Base-by-base conservation (phyloP, 495 filamentous ascomycete genomes). In the Neurospora sp. region DNA sequence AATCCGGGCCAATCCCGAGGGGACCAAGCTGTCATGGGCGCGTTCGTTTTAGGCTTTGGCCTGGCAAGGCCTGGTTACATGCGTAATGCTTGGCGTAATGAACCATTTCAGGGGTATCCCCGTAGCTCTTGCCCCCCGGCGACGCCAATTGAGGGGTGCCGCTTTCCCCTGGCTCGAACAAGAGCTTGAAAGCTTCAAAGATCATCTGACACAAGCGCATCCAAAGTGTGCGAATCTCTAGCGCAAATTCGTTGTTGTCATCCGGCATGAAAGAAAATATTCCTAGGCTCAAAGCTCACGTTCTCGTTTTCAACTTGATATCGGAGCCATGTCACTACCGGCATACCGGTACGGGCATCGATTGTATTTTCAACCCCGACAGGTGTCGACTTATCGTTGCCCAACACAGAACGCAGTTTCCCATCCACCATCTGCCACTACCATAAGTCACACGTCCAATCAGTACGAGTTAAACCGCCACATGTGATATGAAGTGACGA, bases 401-500 rank as follows among this genome's bases (percentile, higher is more conserved):
- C 20, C 11, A 53, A 10, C 46, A 14, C 46, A 53, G 20, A 53
- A 11, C 5, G 20, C 48, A 59, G 48, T 27, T 59, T 27, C 48
- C 48, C 53, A 61, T 61, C 27, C 53, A 66, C 53, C 7, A 66
- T 66, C 53, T 66, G 27, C 31, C 22, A 61, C 48, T 31, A 61
- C 53, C 27, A 69, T 31, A 39, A 72, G 72, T 77, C 74, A 75
- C 74, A 73, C 61, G 70, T 70, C 74, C 75, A 75, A 76, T 75
- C 74, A 70, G 69, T 72, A 69, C 53, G 48, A 48, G 35, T 41
- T 48, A 14, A 16, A 41, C 48, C 22, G 40, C 66, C 41, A 69
- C 75, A 77, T 77, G 75, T 77, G 75, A 77, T 74, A 14, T 37
- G 14, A 74, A 66, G 74, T 75, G 75, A 77, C 72, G 75, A 75